Evolutionary conservation across 2,329 filamentous ascomycete genomes (phyloP).

Genomic region (Colletotrichum sansevieriae): DNA sequence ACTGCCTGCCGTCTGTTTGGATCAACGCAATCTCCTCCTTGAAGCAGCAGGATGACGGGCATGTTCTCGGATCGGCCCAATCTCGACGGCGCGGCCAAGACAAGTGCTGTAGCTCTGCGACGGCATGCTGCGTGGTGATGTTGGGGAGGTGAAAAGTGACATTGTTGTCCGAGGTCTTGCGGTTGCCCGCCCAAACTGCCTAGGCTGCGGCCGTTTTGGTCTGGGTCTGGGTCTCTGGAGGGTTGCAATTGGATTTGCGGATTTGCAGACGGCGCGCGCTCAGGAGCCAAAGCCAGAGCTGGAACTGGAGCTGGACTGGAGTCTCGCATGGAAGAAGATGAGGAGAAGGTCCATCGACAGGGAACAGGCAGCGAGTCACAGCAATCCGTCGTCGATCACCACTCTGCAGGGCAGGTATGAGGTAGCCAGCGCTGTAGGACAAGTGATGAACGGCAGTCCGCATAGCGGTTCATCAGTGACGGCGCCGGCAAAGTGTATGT

Average conservation of each 20-base stretch:
- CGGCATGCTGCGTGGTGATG: constrained; percentile 5
- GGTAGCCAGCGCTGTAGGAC: not conserved
- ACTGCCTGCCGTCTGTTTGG: not conserved
- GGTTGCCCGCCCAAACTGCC: not conserved
- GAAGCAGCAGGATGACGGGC: constrained; percentile 9
- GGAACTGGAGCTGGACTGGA: constrained; percentile 11
- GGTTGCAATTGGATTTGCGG: constrained; percentile 9
- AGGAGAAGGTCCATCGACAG: constrained; percentile 21
- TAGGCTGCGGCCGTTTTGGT: not conserved
- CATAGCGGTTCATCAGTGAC: not conserved
- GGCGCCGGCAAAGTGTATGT: constrained; percentile 1
- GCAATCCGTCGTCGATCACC: constrained; percentile 17
- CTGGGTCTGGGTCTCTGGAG: not conserved
- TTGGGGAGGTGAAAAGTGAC: constrained; percentile 13
- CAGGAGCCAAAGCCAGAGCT: not conserved
- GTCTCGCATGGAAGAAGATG: constrained; percentile 10
- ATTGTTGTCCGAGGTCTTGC: not conserved
- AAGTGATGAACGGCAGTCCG: not conserved
- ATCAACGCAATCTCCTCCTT: constrained; percentile 18
- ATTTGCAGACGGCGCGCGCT: constrained; percentile 12
- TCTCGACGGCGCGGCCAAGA: not conserved
- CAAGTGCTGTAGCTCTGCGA: not conserved
- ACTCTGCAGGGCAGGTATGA: not conserved
- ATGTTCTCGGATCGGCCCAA: not conserved
- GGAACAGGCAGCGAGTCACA: constrained; percentile 19